phyloP scores from a whole-genome alignment of 768 basidiomycete species.

The Lactarius sp. region DNA sequence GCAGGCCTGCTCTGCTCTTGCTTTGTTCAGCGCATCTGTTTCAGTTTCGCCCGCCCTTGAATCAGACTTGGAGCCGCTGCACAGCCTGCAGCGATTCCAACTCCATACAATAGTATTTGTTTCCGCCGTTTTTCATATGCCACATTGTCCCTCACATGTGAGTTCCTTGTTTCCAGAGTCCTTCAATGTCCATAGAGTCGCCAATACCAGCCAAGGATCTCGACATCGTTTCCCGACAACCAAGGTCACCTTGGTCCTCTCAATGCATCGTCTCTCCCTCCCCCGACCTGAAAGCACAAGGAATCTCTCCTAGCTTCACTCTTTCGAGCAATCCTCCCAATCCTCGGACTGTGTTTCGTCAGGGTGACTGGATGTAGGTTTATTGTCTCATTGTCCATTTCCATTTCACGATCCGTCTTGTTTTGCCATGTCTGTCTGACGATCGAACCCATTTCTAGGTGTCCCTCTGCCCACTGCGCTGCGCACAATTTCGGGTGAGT shows the following conservation, averaged over 20 bases:
- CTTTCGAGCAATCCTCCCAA: slow-evolving; percentile 71
- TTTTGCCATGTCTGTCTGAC: not conserved
- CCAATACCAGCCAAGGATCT: slow-evolving; percentile 6
- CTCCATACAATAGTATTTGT: slow-evolving; percentile 16
- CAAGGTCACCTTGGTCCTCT: not conserved
- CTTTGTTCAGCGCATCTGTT: slow-evolving; percentile 43
- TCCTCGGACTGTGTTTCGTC: slow-evolving; percentile 57
- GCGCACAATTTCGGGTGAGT: slow-evolving; percentile 86
- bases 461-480: slow-evolving; percentile 60
- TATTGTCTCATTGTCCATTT: slow-evolving; percentile 4
- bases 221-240: not conserved
- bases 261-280: not conserved
- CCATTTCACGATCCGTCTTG: too few relatives aligned
- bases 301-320: slow-evolving; percentile 36
- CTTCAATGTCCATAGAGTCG: not conserved
- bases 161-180: not conserved
- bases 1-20: slow-evolving; percentile 54
- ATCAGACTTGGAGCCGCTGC: slow-evolving; percentile 55
- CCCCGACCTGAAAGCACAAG: not conserved
- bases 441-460: slow-evolving; percentile 40
- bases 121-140: not conserved
- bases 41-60: slow-evolving; percentile 55
- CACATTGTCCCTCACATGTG: not conserved
- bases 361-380: slow-evolving; percentile 75
- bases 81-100: slow-evolving; percentile 49